Evolutionary conservation across 768 basidiomycete species (phyloP), one percentile per base, ranked within the genome.

Genomic region (Dictyophora rubrovolvata): DNA sequence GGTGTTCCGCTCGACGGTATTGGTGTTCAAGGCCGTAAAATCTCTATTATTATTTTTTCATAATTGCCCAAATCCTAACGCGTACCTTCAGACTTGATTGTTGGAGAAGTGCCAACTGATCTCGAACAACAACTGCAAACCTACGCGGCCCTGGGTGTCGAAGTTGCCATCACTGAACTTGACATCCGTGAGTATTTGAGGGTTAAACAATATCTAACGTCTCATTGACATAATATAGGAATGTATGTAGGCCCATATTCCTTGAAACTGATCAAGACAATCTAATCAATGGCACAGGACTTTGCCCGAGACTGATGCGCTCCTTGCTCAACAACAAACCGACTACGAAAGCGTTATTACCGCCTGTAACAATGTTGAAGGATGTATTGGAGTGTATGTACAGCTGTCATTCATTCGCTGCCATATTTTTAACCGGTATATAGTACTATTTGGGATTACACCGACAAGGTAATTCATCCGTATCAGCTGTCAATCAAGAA

Each of bases 131-230:
- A 80, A 60, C 69, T 84, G 57, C 66, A 76, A 61, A 72, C 76
- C 53, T 79, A 86, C 65, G 75, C 79, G 12, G 76, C 76, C 11
- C 77, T 85, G 23, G 83, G 85, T 4, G 71, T 86, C 48, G 84
- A 86, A 63, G 79, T 85, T 22, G 84, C 83, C 10, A 78, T 85
- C 63, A 86, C 85, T 2, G 85, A 85, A 66, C 76, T 86, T 58
- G 56, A 59, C 22, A 53, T 59, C 36, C 34, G 57, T 59, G 35
- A 51, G 33, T 53, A 28, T 16, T 35, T 1, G 7, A 28, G n/a
- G 5, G 9, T 37, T 42, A n/a, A 11, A n/a, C 34, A n/a, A 5
- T 51, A 18, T 18, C 20, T 23, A 28, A 17, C 11, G 16, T 36
- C 22, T 20, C n/a, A 14, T 33, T 48, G 55, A 56, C 46, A 9